Evolutionary conservation across 2,329 filamentous ascomycete genomes (phyloP).

Genomic region (Verticillium albo-atrum): DNA sequence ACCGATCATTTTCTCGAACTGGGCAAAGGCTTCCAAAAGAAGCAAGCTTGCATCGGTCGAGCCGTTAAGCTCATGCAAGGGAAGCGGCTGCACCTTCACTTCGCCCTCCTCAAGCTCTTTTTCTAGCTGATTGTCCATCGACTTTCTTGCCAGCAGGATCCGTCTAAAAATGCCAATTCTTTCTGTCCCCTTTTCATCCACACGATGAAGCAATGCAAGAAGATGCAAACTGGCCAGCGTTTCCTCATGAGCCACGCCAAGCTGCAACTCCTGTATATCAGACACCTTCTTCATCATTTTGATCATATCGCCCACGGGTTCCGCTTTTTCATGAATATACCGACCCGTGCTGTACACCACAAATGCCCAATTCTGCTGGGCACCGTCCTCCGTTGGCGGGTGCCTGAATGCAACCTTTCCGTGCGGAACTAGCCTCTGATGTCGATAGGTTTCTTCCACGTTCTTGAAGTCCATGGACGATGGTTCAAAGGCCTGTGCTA

Average conservation of each 20-base stretch:
- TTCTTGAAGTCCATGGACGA: not conserved
- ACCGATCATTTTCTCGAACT: not conserved
- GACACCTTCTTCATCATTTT: not conserved
- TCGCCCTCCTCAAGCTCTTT: no score
- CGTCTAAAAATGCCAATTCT: not conserved
- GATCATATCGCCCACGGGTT: not conserved
- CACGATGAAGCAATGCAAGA: not conserved
- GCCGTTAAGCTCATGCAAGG: no score
- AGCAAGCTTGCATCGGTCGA: not conserved
- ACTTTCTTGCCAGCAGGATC: not conserved
- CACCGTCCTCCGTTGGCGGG: not conserved
- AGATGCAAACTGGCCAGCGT: not conserved
- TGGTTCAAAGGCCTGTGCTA: not conserved
- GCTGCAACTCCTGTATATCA: not conserved
- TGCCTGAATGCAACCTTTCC: not conserved
- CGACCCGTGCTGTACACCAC: not conserved
- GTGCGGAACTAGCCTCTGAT: not conserved
- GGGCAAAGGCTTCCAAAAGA: not conserved
- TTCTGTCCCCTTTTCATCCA: not conserved
- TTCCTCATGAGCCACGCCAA: not conserved
- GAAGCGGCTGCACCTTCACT: no score
- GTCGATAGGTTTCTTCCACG: not conserved
- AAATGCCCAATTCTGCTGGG: not conserved
- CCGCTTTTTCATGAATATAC: not conserved
- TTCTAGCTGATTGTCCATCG: no score